Percentiles rank a stretch among this genome's conserved stretches.
Evolutionary conservation across 2,329 filamentous ascomycete species (phyloP).

Genomic region (Xylaria arbuscula): DNA sequence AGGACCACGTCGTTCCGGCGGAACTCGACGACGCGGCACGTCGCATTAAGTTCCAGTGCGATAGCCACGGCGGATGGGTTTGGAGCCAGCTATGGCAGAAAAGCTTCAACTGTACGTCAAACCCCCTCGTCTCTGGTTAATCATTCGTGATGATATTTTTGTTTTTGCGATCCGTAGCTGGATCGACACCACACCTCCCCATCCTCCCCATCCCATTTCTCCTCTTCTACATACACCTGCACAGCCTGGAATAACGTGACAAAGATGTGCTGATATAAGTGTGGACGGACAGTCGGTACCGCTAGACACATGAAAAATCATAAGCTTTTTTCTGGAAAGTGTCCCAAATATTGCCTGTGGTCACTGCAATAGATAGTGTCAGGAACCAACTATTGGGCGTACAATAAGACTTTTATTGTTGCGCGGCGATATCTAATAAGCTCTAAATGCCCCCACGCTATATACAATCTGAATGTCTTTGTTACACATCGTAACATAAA

Average conservation of each 20-base stretch:
- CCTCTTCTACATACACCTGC: too few relatives aligned
- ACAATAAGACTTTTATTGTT: too few relatives aligned
- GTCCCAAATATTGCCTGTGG: conserved; percentile 13
- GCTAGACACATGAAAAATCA: neutral
- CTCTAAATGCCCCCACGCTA: too few relatives aligned
- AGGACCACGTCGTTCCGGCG: neutral
- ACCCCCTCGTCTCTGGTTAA: neutral
- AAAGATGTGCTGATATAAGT: neutral
- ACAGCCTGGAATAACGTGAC: too few relatives aligned
- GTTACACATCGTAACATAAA: too few relatives aligned
- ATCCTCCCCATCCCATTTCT: neutral
- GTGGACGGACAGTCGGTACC: conserved; percentile 4
- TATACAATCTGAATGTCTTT: too few relatives aligned
- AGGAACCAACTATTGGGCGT: too few relatives aligned
- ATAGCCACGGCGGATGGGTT: conserved; percentile 11
- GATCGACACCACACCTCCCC: neutral
- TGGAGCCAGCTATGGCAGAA: conserved; percentile 34
- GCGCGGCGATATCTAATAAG: too few relatives aligned
- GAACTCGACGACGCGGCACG: conserved; percentile 22
- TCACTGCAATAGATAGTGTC: neutral
- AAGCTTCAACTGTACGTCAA: conserved; percentile 15
- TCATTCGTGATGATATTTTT: neutral
- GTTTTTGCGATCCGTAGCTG: neutral
- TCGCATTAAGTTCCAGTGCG: neutral
- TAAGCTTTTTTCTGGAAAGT: neutral